Evolutionary conservation across 129 eudicot genomes (phyloP).

Genomic region (Flaveria ramosissima): DNA sequence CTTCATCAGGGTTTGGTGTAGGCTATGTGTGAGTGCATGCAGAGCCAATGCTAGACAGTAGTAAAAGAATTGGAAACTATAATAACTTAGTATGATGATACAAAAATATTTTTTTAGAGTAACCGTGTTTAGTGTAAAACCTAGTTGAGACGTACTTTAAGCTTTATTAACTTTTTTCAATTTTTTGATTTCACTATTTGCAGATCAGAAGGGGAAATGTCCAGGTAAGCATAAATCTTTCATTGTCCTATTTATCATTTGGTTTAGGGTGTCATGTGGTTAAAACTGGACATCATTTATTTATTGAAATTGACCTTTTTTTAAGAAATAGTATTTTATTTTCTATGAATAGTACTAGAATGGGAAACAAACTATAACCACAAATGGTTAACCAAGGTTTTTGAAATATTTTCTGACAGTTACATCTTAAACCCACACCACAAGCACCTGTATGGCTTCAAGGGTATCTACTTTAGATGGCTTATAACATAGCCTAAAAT

Average conservation of each 20-base stretch:
- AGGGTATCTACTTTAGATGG: neutral
- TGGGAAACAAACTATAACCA: neutral
- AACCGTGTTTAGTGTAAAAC: neutral
- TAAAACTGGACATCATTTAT: neutral
- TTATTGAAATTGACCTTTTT: neutral
- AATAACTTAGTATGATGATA: neutral
- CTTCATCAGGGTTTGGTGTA: neutral
- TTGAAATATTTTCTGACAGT: neutral
- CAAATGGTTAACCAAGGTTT: neutral
- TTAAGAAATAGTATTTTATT: neutral
- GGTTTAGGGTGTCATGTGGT: neutral
- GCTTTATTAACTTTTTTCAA: slow-evolving; percentile 10
- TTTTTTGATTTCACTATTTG: slow-evolving; percentile 24
- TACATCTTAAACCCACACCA: neutral
- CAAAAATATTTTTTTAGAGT: neutral
- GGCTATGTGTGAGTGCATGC: slow-evolving; percentile 10
- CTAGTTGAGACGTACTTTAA: neutral
- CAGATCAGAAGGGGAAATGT: slow-evolving; percentile 80
- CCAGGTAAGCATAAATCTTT: slow-evolving; percentile 45
- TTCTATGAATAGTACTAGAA: neutral
- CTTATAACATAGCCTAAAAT: neutral
- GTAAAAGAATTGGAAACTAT: neutral
- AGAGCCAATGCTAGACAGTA: neutral
- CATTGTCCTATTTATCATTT: neutral
- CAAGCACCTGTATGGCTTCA: neutral